Evolutionary conservation across 345 rosid genomes (phyloP).

Genomic region (Hirschfeldia incana): DNA sequence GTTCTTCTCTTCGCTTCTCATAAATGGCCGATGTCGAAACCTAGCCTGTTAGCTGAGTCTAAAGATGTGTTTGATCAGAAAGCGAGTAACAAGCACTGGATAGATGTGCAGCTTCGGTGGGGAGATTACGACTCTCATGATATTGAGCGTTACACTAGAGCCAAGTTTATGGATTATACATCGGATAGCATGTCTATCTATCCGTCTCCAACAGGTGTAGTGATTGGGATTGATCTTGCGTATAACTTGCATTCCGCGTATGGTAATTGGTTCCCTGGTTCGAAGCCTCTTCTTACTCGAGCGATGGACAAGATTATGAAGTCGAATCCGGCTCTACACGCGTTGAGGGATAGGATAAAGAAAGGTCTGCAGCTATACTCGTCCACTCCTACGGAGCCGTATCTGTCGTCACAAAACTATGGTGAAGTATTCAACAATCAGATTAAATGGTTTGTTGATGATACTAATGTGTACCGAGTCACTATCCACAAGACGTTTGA

Average conservation of each 20-base stretch:
- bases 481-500: conserved; percentile 99
- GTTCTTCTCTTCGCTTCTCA: conserved; percentile 97
- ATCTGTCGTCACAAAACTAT: conserved; percentile 94
- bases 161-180: conserved; percentile 99
- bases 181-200: conserved; percentile 99
- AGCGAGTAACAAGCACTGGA: conserved; percentile 97
- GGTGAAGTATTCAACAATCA: conserved; percentile 99
- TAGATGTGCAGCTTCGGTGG: conserved; percentile 99
- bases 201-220: conserved; percentile 99
- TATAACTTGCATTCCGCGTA: conserved; percentile 97
- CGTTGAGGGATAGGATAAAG: conserved; percentile 94
- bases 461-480: conserved; percentile 97
- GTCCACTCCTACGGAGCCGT: conserved; percentile 98
- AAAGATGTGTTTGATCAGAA: conserved; percentile 98
- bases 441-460: conserved; percentile 99
- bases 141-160: conserved; percentile 96
- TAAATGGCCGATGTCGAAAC: conserved; percentile 99
- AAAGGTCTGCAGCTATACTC: conserved; percentile 98
- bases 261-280: conserved; percentile 99
- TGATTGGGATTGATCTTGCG: conserved; percentile 99
- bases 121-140: conserved; percentile 99
- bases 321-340: conserved; percentile 98
- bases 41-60: conserved; percentile 98
- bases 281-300: conserved; percentile 94
- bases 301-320: conserved; percentile 99